phyloP scores from a whole-genome alignment of 371 early-diverging fungal species.

The Furculomyces boomerangus region DNA sequence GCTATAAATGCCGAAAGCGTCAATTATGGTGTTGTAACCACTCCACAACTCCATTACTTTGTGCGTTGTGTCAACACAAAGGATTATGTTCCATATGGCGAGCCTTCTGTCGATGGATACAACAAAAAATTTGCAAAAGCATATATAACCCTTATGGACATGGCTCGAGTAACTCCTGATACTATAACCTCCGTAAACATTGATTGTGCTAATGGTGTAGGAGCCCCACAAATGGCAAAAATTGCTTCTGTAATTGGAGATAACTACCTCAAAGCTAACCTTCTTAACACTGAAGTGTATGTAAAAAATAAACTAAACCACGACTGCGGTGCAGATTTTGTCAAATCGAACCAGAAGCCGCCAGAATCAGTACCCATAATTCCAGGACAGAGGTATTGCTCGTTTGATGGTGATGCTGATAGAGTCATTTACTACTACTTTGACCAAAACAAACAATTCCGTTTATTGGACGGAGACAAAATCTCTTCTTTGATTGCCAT shows the following conservation, averaged over 20 bases:
- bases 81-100: slow-evolving; percentile 70
- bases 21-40: slow-evolving; percentile 86
- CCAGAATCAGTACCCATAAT: slow-evolving; percentile 44
- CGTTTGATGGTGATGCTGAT: slow-evolving; percentile 99
- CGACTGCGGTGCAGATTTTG: slow-evolving; percentile 95
- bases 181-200: slow-evolving; percentile 36
- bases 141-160: slow-evolving; percentile 60
- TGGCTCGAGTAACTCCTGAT: slow-evolving; percentile 26
- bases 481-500: slow-evolving; percentile 86
- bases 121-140: slow-evolving; percentile 72
- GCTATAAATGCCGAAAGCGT: slow-evolving; percentile 38
- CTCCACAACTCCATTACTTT: slow-evolving; percentile 95
- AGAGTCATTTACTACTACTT: slow-evolving; percentile 91
- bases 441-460: slow-evolving; percentile 52
- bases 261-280: slow-evolving; percentile 36
- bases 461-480: slow-evolving; percentile 94
- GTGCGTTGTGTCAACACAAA: slow-evolving; percentile 77
- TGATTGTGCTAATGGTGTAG: slow-evolving; percentile 95
- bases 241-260: slow-evolving; percentile 43
- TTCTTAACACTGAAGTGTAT: slow-evolving; percentile 54
- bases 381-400: slow-evolving; percentile 60
- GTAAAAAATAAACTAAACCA: slow-evolving; percentile 60
- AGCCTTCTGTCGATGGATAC: slow-evolving; percentile 82
- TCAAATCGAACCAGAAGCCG: slow-evolving; percentile 72
- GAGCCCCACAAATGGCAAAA: slow-evolving; percentile 76